Evolutionary conservation across 257 asterid species (phyloP), one percentile per base, ranked within the genome.

Genomic region (Leptodermis oblonga): DNA sequence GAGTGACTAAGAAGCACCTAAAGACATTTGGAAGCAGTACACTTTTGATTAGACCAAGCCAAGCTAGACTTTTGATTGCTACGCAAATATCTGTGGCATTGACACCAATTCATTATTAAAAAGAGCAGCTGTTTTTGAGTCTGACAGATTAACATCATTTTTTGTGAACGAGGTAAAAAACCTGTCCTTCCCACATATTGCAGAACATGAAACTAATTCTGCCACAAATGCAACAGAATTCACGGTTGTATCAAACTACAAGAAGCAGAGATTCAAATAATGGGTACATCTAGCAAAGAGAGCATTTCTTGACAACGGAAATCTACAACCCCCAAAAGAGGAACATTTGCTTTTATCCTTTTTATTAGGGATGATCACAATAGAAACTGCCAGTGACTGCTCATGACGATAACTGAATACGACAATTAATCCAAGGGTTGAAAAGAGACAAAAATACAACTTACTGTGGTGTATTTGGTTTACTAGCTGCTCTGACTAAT

Each of bases 1-100:
- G 99, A 4, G 97, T 88, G 41, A 93, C 96, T 82, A 93, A 75
- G 80, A 93, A 93, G 74, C 97, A 93, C 86, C 97, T 93, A 91
- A 62, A 71, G 67, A 41, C 51, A 64, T 52, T 64, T 70, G 31
- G 28, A 68, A 31, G 43, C 60, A 56, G 28, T 18, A 37, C 3
- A 43, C 39, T 42, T 20, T 5, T n/a, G 31, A n/a, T 36, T 3
- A 64, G 46, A 63, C 23, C 39, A 26, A 41, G 51, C 30, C 20
- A 0, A 59, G 0, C 3, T n/a, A n/a, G n/a, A n/a, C n/a, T n/a
- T n/a, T n/a, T n/a, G n/a, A n/a, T n/a, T n/a, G n/a, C n/a, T n/a
- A n/a, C n/a, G n/a, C n/a, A n/a, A n/a, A n/a, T n/a, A n/a, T n/a
- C n/a, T n/a, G n/a, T n/a, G n/a, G n/a, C n/a, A n/a, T 53, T 53